Evolutionary conservation across 2,329 filamentous ascomycete species (phyloP).

Genomic region (Botrytis squamosa): DNA sequence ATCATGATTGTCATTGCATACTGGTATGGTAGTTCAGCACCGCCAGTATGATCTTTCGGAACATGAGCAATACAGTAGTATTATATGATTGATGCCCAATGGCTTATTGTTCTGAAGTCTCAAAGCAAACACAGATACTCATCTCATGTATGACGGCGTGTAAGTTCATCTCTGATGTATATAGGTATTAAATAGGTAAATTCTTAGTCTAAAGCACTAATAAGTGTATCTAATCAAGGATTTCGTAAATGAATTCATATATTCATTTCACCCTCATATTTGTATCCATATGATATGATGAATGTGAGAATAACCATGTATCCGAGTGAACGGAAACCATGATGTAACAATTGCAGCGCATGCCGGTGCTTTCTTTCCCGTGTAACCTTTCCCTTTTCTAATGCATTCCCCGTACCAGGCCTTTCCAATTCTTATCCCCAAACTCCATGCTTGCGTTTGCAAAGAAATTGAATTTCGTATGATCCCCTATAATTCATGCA

Average conservation of each 20-base stretch:
- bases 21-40: not conserved
- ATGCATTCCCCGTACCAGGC: not conserved
- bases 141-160: not conserved
- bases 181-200: not conserved
- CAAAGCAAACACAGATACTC: not conserved
- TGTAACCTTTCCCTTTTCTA: not conserved
- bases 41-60: not conserved
- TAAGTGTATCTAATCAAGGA: not conserved
- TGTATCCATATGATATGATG: not conserved
- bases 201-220: not conserved
- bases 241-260: not conserved
- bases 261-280: not conserved
- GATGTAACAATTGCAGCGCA: not conserved
- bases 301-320: not conserved
- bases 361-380: not conserved
- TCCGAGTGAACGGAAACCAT: not conserved
- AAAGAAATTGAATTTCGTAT: not conserved
- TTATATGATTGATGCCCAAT: too few species aligned
- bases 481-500: not conserved
- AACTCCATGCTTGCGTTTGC: constrained; percentile 6
- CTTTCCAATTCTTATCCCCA: not conserved
- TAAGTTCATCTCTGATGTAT: not conserved
- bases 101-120: too few species aligned
- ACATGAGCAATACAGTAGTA: not conserved
- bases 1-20: not conserved